Evolutionary conservation across 192 early-diverging fungal genomes (phyloP).

Genomic region (Phycomyces nitens): DNA sequence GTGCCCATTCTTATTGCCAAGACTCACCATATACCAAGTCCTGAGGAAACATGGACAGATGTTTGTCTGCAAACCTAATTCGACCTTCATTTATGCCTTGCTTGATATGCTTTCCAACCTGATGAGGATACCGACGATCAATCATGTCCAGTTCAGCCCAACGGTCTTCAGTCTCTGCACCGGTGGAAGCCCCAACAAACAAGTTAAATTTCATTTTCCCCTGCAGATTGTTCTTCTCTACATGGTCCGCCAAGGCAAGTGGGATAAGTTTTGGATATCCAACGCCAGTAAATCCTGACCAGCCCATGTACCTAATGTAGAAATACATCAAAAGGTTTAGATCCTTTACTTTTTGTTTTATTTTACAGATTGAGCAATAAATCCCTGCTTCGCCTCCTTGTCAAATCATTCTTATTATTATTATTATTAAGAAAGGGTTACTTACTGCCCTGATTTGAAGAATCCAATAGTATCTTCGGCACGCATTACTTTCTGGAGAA

Average conservation of each 20-base stretch:
- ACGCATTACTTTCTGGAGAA: constrained; percentile 35
- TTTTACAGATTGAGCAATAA: no score
- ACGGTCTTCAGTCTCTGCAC: constrained; percentile 33
- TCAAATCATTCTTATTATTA: no score
- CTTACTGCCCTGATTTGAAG: constrained; percentile 40
- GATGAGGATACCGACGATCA: constrained; percentile 43
- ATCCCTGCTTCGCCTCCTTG: no score
- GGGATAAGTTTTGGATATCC: constrained; percentile 44
- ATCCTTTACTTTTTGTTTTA: no score
- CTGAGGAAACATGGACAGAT: constrained; percentile 44
- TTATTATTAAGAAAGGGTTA: not conserved
- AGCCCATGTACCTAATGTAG: constrained; percentile 19
- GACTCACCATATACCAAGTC: constrained; percentile 31
- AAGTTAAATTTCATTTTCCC: constrained; percentile 43
- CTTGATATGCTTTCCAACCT: constrained; percentile 36
- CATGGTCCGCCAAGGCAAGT: constrained; percentile 36
- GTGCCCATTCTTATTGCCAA: not conserved
- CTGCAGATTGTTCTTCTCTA: constrained; percentile 41
- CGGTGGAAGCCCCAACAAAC: constrained; percentile 38
- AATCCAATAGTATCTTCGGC: constrained; percentile 32
- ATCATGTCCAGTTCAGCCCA: constrained; percentile 43
- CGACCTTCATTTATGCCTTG: constrained; percentile 37
- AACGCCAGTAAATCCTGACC: constrained; percentile 41
- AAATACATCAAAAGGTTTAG: constrained; percentile 4
- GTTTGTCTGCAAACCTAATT: constrained; percentile 44